Evolutionary conservation across 805 yeast genomes (phyloP).

Genomic region (Ogataea glucozyma): DNA sequence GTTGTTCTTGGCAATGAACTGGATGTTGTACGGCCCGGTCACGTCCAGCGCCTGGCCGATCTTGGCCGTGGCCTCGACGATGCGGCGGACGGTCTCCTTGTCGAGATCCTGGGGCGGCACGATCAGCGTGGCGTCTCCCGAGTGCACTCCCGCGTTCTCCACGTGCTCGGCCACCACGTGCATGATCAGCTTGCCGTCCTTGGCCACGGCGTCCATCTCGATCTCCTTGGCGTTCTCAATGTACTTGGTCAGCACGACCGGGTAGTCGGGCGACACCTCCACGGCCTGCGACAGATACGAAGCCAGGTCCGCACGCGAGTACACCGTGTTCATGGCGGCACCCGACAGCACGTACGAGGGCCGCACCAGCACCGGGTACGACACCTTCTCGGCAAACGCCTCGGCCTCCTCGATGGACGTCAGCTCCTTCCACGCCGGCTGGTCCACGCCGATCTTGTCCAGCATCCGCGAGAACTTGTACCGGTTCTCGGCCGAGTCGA

Average conservation of each 20-base stretch:
- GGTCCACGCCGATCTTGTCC: constrained; percentile 95
- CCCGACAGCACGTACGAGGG: constrained; percentile 97
- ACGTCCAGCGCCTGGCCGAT: constrained; percentile 93
- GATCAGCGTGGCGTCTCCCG: constrained; percentile 97
- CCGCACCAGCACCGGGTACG: constrained; percentile 94
- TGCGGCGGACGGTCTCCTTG: constrained; percentile 86
- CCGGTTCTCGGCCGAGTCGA: constrained; percentile 97
- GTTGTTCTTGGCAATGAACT: constrained; percentile 92
- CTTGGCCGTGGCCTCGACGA: constrained; percentile 94
- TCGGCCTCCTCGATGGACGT: constrained; percentile 93
- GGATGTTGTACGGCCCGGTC: constrained; percentile 97
- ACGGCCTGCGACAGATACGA: constrained; percentile 90
- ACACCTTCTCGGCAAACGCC: constrained; percentile 83
- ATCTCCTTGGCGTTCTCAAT: constrained; percentile 97
- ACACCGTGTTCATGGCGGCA: constrained; percentile 98
- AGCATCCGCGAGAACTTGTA: constrained; percentile 97
- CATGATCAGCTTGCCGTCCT: constrained; percentile 90
- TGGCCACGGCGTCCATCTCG: constrained; percentile 98
- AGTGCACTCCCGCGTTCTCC: constrained; percentile 98
- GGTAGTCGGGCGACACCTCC: constrained; percentile 96
- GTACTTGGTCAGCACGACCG: constrained; percentile 95
- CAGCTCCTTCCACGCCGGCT: constrained; percentile 98
- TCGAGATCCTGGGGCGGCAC: constrained; percentile 96
- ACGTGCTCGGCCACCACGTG: constrained; percentile 98
- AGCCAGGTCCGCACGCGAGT: constrained; percentile 84